A percentile compares a stretch with the other conserved stretches of the same genome.
These are phyloP conservation scores for Hydrangea macrophylla DNA, from an alignment of 148 eudicot species.

Conservation along the genomic window DNA sequence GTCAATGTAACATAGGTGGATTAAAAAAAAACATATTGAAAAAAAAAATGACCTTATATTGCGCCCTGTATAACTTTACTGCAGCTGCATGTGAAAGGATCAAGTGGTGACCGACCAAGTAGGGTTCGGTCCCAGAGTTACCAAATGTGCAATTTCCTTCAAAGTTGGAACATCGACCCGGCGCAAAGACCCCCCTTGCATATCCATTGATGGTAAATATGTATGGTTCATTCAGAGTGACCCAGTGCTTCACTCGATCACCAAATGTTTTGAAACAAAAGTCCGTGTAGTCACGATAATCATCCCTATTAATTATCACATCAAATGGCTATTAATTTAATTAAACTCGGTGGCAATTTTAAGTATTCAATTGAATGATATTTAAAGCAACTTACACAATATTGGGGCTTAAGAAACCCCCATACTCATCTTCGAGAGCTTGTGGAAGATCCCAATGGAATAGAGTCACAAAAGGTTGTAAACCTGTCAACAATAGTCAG, in stretches of 20 bases:
- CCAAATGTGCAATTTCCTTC: slow-evolving; percentile 38
- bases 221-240: slow-evolving; percentile 19
- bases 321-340: not conserved
- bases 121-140: slow-evolving; percentile 52
- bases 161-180: slow-evolving; percentile 20
- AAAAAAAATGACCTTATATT: slow-evolving; percentile 56
- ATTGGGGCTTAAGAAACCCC: no score
- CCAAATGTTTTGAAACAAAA: slow-evolving; percentile 20
- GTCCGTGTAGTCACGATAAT: slow-evolving; percentile 10
- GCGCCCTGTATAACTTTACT: slow-evolving; percentile 26
- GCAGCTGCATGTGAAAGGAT: slow-evolving; percentile 42
- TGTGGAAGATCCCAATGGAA: no score
- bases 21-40: no score
- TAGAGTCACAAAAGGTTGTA: no score
- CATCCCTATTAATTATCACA: slow-evolving; percentile 14
- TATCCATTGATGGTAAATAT: not conserved
- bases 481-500: no score
- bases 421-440: no score
- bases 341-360: not conserved
- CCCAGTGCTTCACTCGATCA: slow-evolving; percentile 16
- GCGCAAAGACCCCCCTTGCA: slow-evolving; percentile 5
- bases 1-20: no score
- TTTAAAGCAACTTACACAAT: no score
- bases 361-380: no score
- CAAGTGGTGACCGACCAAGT: slow-evolving; percentile 36